These are phyloP conservation scores for Curvularia hawaiiensis DNA, from an alignment of 2,329 filamentous ascomycete species.

Conservation along the genomic window DNA sequence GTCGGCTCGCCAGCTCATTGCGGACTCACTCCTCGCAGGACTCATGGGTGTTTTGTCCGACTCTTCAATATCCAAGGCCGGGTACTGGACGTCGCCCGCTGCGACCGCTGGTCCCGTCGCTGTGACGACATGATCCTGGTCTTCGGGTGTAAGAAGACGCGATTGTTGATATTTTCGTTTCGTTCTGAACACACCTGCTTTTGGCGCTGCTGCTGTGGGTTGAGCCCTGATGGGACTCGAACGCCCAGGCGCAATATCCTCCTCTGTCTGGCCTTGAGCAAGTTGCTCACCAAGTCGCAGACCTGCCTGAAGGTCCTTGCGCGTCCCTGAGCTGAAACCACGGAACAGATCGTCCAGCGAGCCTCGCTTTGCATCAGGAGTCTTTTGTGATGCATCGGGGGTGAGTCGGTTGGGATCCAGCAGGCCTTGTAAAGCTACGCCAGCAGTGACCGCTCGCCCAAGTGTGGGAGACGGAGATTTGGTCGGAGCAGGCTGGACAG, in stretches of 20 bases:
- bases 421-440: slow-evolving; percentile 46
- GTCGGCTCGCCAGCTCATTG: slow-evolving; percentile 42
- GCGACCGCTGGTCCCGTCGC: slow-evolving; percentile 15
- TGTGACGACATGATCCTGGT: slow-evolving; percentile 31
- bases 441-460: slow-evolving; percentile 45
- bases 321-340: slow-evolving; percentile 48
- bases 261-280: slow-evolving; percentile 29
- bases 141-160: slow-evolving; percentile 45
- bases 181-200: slow-evolving; percentile 31
- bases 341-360: slow-evolving; percentile 46
- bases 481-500: slow-evolving; percentile 19
- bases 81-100: slow-evolving; percentile 36
- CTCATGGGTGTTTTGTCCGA: slow-evolving; percentile 34
- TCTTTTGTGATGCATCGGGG: slow-evolving; percentile 31
- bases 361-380: slow-evolving; percentile 28
- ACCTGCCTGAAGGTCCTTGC: slow-evolving; percentile 46
- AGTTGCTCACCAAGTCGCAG: slow-evolving; percentile 48
- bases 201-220: slow-evolving; percentile 13
- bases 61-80: slow-evolving; percentile 21
- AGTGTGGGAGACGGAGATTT: slow-evolving; percentile 40
- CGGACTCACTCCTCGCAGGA: slow-evolving; percentile 39
- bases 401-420: slow-evolving; percentile 39
- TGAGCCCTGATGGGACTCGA: slow-evolving; percentile 27
- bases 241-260: slow-evolving; percentile 20
- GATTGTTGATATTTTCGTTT: slow-evolving; percentile 31